Conservation (phyloP, 257 asterid genomes). For the Petrea volubilis region DNA sequence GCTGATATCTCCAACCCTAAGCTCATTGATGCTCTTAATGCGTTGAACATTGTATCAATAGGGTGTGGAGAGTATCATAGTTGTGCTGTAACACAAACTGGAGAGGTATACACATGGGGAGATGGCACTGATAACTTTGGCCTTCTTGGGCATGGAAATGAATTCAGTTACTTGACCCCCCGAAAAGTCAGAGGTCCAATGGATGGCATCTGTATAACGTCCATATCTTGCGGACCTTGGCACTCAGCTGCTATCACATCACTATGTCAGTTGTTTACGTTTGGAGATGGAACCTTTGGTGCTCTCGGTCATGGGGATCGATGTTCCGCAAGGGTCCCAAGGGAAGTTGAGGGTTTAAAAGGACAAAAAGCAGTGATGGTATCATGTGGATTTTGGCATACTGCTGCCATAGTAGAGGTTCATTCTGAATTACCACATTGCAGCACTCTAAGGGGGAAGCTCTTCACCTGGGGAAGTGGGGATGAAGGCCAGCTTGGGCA, state of each 20-base stretch:
- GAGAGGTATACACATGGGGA: conserved; percentile 82
- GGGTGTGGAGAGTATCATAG: conserved; percentile 81
- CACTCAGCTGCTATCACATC: conserved; percentile 73
- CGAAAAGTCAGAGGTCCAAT: conserved; percentile 52
- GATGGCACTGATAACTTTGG: conserved; percentile 59
- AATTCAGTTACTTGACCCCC: conserved; percentile 65
- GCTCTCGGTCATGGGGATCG: conserved; percentile 77
- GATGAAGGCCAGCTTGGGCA: conserved; percentile 80
- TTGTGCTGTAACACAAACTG: conserved; percentile 62
- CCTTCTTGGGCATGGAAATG: conserved; percentile 75
- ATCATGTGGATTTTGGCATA: conserved; percentile 82
- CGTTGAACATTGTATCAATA: conserved; percentile 41
- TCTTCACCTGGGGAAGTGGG: conserved; percentile 86
- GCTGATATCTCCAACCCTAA: conserved; percentile 47
- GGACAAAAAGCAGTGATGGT: conserved; percentile 47
- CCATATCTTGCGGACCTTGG: conserved; percentile 79
- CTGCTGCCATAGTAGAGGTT: conserved; percentile 71
- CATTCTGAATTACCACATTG: conserved; percentile 29
- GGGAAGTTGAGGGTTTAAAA: conserved; percentile 59
- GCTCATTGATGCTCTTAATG: conserved; percentile 46
- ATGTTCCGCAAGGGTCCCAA: conserved; percentile 49
- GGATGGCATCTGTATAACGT: conserved; percentile 49
- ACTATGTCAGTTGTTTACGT: conserved; percentile 59
- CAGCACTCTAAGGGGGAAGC: conserved; percentile 41
- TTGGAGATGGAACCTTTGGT: conserved; percentile 85